Percentiles rank a stretch among this genome's conserved stretches.
phyloP scores from a whole-genome alignment of 345 rosid species.

The Aquilaria sinensis region DNA sequence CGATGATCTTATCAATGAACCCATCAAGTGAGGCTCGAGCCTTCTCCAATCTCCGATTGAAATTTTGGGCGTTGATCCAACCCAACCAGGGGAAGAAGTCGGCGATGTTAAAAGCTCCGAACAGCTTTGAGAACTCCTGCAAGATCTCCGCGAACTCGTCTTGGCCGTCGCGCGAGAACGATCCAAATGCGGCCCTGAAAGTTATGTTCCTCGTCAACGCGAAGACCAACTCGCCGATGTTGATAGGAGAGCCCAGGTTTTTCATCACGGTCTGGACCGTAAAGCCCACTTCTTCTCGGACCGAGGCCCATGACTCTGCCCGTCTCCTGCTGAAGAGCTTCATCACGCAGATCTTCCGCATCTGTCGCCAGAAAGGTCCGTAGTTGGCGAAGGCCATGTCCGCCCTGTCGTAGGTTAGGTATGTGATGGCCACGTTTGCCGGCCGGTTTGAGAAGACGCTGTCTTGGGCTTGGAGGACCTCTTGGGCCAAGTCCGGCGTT shows the following conservation, averaged over 20 bases:
- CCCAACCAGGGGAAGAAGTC: slow-evolving; percentile 80
- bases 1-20: slow-evolving; percentile 71
- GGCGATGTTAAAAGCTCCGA: slow-evolving; percentile 72
- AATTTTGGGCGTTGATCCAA: slow-evolving; percentile 47
- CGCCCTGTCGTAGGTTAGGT: slow-evolving; percentile 69
- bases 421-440: slow-evolving; percentile 57
- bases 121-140: slow-evolving; percentile 86
- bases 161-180: slow-evolving; percentile 51
- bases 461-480: slow-evolving; percentile 71
- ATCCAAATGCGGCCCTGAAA: slow-evolving; percentile 84
- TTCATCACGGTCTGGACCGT: slow-evolving; percentile 31
- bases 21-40: slow-evolving; percentile 59
- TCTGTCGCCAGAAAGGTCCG: slow-evolving; percentile 92
- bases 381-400: slow-evolving; percentile 96
- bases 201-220: slow-evolving; percentile 58
- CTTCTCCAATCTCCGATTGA: slow-evolving; percentile 40
- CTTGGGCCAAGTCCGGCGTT: slow-evolving; percentile 60
- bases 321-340: slow-evolving; percentile 79
- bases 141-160: slow-evolving; percentile 62
- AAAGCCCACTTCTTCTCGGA: slow-evolving; percentile 61
- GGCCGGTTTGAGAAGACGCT: slow-evolving; percentile 65
- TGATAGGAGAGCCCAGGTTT: slow-evolving; percentile 37
- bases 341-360: slow-evolving; percentile 80
- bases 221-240: slow-evolving; percentile 69
- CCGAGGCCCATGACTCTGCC: slow-evolving; percentile 89